Evolutionary conservation across 805 yeast species (phyloP), one percentile per base, ranked within the genome.

Genomic region (Crinitomyces ghanaensis): DNA sequence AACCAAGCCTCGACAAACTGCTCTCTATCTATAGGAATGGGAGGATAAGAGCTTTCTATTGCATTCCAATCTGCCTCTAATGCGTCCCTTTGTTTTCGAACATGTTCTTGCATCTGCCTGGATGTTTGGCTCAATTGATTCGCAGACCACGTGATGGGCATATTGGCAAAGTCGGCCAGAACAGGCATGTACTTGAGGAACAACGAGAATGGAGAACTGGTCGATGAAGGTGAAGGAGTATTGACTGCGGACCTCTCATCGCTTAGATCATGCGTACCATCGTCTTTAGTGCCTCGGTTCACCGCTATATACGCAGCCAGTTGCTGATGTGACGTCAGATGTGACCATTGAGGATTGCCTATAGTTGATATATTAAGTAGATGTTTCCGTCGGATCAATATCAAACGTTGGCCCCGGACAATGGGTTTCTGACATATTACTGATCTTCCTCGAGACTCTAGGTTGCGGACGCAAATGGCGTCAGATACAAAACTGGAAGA

Each of bases 381-480:
- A 43, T 62, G 70, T 0, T 68, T 54, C 16, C 65, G 70, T 1
- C 83, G 77, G 12, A 82, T 69, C 28, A 65, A 62, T 5, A 80
- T 60, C 12, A 82, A 46, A 11, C 53, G 50, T 34, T 70, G 71
- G 30, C 65, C 56, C 7, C 8, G 47, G 3, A 38, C 42, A n/a
- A 83, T 46, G 2, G 37, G 31, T 0, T 49, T 48, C 3, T 14
- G 36, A 14, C 77, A 66, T 44, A 66, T 57, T 17, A 83, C 64
- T 36, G 83, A 81, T 50, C 85, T 66, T 12, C 94, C 94, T 11
- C 71, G 59, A 6, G n/a, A n/a, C n/a, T n/a, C n/a, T n/a, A n/a
- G n/a, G n/a, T n/a, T n/a, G n/a, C n/a, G n/a, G n/a, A n/a, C n/a
- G n/a, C n/a, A n/a, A n/a, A n/a, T n/a, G n/a, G n/a, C n/a, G n/a